A percentile compares a stretch with the other conserved stretches of the same genome.
phyloP scores from a whole-genome alignment of 495 filamentous ascomycete genomes.

The Penicillium malachiteum region DNA sequence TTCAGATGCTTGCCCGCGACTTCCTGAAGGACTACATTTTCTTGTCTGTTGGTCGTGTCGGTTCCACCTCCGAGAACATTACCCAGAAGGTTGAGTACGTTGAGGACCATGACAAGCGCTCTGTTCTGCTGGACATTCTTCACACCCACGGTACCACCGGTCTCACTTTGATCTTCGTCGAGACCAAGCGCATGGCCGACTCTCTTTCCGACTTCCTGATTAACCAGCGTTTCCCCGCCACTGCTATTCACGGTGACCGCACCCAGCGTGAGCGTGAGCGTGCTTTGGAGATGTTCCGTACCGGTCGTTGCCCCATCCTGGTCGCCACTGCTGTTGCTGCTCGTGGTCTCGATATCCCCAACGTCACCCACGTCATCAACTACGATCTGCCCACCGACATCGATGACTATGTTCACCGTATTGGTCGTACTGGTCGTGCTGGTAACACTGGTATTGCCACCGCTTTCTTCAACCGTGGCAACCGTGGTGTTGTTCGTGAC shows the following conservation, averaged over 20 bases:
- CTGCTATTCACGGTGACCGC: slow-evolving; percentile 96
- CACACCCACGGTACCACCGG: slow-evolving; percentile 85
- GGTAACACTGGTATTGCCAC: slow-evolving; percentile 98
- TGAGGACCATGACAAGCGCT: slow-evolving; percentile 95
- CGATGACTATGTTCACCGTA: slow-evolving; percentile 98
- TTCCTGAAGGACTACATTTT: slow-evolving; percentile 99
- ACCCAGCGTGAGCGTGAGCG: slow-evolving; percentile 99
- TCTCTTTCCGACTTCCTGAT: slow-evolving; percentile 95
- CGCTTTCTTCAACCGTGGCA: slow-evolving; percentile 99
- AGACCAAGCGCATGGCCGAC: slow-evolving; percentile 99
- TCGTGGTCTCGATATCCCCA: slow-evolving; percentile 94
- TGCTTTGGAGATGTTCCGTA: slow-evolving; percentile 95
- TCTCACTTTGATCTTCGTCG: slow-evolving; percentile 95
- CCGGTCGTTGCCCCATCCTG: slow-evolving; percentile 88
- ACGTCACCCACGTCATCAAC: slow-evolving; percentile 98
- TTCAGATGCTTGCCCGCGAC: slow-evolving; percentile 96
- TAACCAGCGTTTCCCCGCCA: slow-evolving; percentile 98
- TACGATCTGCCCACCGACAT: slow-evolving; percentile 99
- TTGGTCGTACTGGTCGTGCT: slow-evolving; percentile 99
- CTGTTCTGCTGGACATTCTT: slow-evolving; percentile 92
- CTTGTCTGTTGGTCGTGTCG: slow-evolving; percentile 96
- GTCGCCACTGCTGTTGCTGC: slow-evolving; percentile 97
- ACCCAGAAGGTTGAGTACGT: slow-evolving; percentile 99
- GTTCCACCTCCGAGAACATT: slow-evolving; percentile 99
- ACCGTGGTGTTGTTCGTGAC: slow-evolving; percentile 94